These are phyloP conservation scores for Linnemannia schmuckeri DNA, from an alignment of 192 early-diverging fungal genomes.

Conservation along the genomic window DNA sequence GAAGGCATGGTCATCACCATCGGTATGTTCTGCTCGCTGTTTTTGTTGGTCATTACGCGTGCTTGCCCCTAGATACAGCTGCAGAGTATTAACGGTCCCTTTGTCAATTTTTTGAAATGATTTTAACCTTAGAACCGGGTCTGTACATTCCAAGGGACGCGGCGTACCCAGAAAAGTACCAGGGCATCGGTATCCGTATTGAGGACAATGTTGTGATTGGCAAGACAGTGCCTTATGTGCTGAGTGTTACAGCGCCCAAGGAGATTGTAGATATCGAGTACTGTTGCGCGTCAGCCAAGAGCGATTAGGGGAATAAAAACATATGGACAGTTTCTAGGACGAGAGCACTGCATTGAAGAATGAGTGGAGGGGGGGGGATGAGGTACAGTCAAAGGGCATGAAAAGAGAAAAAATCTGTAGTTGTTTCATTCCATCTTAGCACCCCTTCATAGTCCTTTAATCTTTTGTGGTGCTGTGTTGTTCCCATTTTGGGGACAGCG, in stretches of 20 bases:
- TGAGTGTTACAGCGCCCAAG: constrained; percentile 85
- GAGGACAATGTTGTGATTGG: constrained; percentile 96
- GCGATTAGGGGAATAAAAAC: background rate
- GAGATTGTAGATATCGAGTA: constrained; percentile 86
- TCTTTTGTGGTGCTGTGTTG: background rate
- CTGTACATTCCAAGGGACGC: constrained; percentile 87
- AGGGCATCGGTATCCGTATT: constrained; percentile 94
- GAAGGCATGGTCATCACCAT: constrained; percentile 94
- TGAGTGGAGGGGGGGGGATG: no score
- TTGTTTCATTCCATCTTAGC: background rate
- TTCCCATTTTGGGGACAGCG: background rate
- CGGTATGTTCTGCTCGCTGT: constrained; percentile 49
- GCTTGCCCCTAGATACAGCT: background rate
- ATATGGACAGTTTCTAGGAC: background rate
- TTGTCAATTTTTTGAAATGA: background rate
- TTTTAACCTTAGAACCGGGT: constrained; percentile 78
- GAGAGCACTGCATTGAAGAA: background rate
- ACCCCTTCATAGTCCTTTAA: background rate
- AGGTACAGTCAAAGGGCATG: background rate
- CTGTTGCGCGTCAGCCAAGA: constrained; percentile 41
- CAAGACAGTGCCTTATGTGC: constrained; percentile 72
- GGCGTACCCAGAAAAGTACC: constrained; percentile 83
- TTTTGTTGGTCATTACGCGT: background rate
- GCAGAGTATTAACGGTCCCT: background rate
- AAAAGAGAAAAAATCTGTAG: background rate